These are phyloP conservation scores for Mollisia scopiformis DNA, from an alignment of 2,329 filamentous ascomycete genomes.

Conservation along the genomic window DNA sequence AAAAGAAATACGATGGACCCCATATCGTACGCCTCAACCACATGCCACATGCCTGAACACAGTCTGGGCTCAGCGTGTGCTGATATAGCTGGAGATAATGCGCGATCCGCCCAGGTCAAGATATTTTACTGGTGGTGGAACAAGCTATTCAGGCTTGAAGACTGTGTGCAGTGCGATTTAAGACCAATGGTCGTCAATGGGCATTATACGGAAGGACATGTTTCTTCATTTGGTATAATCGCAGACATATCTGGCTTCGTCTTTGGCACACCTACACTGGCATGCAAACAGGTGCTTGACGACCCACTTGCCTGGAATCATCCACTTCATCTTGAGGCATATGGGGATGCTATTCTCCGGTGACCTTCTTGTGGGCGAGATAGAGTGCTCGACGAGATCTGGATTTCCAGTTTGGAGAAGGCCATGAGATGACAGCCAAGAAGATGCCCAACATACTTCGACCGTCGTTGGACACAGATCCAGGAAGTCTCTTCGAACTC, in stretches of 20 bases:
- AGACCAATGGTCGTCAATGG: neutral
- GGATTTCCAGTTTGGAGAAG: neutral
- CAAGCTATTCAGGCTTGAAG: neutral
- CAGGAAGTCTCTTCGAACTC: neutral
- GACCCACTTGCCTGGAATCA: neutral
- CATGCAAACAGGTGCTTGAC: neutral
- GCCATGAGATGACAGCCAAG: neutral
- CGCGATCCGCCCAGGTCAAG: no score
- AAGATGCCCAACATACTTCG: neutral
- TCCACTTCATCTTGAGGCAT: neutral
- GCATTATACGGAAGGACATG: neutral
- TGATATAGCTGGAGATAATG: no score
- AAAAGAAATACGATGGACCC: no score
- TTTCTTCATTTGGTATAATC: neutral
- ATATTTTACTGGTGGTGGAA: neutral
- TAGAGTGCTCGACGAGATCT: neutral
- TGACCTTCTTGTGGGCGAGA: neutral
- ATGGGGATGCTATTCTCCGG: neutral
- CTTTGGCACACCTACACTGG: neutral
- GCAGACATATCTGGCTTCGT: neutral
- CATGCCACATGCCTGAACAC: no score
- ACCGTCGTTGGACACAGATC: neutral
- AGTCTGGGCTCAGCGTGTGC: no score
- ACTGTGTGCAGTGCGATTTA: neutral
- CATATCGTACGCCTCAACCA: no score